These are phyloP conservation scores for Fusarium nematophilum DNA, from an alignment of 2,329 filamentous ascomycete genomes.

Conservation along the genomic window DNA sequence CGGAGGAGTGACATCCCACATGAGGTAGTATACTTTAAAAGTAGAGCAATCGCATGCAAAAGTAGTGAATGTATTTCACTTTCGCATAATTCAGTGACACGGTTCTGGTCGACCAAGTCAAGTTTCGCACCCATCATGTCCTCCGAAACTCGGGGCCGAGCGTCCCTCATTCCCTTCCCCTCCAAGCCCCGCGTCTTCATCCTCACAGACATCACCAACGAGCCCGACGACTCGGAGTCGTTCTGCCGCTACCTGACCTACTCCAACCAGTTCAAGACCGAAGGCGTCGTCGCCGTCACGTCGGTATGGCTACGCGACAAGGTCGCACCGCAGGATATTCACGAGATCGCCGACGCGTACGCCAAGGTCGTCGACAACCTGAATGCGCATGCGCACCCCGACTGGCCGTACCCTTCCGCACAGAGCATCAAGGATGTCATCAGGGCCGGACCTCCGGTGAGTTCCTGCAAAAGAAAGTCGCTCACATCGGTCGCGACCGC, in stretches of 20 bases:
- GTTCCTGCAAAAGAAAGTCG: background rate
- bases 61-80: too few species aligned
- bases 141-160: background rate
- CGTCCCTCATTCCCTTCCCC: conserved; percentile 15
- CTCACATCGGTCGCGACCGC: too few species aligned
- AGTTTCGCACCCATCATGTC: too few species aligned
- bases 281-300: conserved; percentile 57
- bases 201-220: conserved; percentile 58
- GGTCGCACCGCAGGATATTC: conserved; percentile 54
- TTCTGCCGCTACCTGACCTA: conserved; percentile 58
- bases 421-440: conserved; percentile 50
- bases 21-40: too few species aligned
- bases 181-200: conserved; percentile 54
- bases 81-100: too few species aligned
- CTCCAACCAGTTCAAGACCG: conserved; percentile 57
- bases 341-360: conserved; percentile 52
- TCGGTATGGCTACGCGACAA: conserved; percentile 57
- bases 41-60: too few species aligned
- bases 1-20: too few species aligned
- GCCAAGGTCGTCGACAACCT: conserved; percentile 58
- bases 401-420: conserved; percentile 53
- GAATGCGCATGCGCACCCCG: conserved; percentile 58
- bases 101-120: too few species aligned
- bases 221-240: conserved; percentile 58
- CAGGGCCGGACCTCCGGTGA: conserved; percentile 44